Evolutionary conservation across 2,329 filamentous ascomycete species (phyloP), one percentile per base, ranked within the genome.

Genomic region (Stromatinia cepivora): DNA sequence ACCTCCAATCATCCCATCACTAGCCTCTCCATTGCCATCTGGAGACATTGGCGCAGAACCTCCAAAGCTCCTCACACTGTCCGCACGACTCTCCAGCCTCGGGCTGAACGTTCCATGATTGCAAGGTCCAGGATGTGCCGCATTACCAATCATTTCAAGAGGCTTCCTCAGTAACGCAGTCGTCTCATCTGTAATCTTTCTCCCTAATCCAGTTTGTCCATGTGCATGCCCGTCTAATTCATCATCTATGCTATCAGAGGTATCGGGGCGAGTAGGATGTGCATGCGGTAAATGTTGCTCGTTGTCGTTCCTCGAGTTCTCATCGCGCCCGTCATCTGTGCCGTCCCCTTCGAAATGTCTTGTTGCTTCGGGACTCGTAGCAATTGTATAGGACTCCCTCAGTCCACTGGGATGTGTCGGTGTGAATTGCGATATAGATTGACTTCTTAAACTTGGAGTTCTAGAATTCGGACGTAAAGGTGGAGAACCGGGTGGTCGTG

Each of bases 41-140:
- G 69, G 67, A 63, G 7, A 70, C 54, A 9, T 56, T 36, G 71
- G 72, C 20, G 72, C 57, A 39, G 73, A 70, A 58, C 75, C 74
- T 53, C 73, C 72, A 72, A 68, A 68, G 63, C 73, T 77, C 68
- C 66, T 70, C 53, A 75, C 66, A 66, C 77, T 78, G 13, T 71
- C 72, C 25, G 76, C 69, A 34, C 76, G 75, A 68, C 67, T 76
- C 58, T 80, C 81, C 0, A 90, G 85, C 50, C 88, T 82, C 1
- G 91, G 90, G 56, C 91, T 93, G 76, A 94, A 92, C 22, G 91
- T 91, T 74, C 92, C 92, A 80, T 95, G 90, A 75, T 86, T 84
- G 81, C 89, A 92, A 52, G 79, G 77, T 39, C 78, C 79, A 61
- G 80, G 75, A 61, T 78, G 76, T 20, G 74, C 72, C 36, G 73